Evolutionary conservation across 2,329 filamentous ascomycete species (phyloP).

Genomic region (Penicillium sclerotigenum): DNA sequence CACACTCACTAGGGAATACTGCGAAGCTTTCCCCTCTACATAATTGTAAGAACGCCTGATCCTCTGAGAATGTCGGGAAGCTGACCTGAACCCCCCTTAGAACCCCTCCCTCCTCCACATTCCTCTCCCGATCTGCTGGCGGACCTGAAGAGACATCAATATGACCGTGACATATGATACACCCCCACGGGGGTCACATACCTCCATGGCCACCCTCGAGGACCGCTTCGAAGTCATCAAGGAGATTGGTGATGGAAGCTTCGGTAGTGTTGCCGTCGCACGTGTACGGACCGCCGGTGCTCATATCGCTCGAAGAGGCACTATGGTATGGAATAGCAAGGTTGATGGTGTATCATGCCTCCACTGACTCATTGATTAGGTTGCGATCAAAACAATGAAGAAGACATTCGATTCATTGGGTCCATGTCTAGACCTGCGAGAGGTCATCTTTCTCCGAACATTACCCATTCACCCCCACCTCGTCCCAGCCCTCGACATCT

Average conservation of each 20-base stretch:
- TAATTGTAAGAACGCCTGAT: constrained; percentile 13
- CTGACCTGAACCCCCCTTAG: constrained; percentile 5
- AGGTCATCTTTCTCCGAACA: constrained; percentile 93
- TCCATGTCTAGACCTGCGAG: constrained; percentile 86
- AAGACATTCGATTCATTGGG: constrained; percentile 94
- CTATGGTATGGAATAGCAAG: constrained; percentile 66
- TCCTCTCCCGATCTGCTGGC: constrained; percentile 40
- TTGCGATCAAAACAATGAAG: constrained; percentile 99
- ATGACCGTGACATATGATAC: constrained; percentile 78
- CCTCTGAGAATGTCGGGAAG: background rate
- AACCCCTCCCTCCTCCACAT: constrained; percentile 7
- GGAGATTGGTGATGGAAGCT: constrained; percentile 98
- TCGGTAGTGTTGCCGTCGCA: constrained; percentile 90
- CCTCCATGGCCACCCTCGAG: constrained; percentile 62
- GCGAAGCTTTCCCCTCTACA: constrained; percentile 11
- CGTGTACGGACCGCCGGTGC: constrained; percentile 87
- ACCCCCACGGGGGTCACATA: constrained; percentile 62
- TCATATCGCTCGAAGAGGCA: constrained; percentile 82
- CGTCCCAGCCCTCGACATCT: constrained; percentile 97
- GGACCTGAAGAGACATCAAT: constrained; percentile 41
- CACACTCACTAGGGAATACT: constrained; percentile 12
- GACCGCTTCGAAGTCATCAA: constrained; percentile 96
- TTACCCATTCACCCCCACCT: constrained; percentile 85
- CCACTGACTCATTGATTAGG: constrained; percentile 51
- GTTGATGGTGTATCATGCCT: constrained; percentile 2